phyloP scores from a whole-genome alignment of 257 asterid genomes.

The Przewalskia tangutica region DNA sequence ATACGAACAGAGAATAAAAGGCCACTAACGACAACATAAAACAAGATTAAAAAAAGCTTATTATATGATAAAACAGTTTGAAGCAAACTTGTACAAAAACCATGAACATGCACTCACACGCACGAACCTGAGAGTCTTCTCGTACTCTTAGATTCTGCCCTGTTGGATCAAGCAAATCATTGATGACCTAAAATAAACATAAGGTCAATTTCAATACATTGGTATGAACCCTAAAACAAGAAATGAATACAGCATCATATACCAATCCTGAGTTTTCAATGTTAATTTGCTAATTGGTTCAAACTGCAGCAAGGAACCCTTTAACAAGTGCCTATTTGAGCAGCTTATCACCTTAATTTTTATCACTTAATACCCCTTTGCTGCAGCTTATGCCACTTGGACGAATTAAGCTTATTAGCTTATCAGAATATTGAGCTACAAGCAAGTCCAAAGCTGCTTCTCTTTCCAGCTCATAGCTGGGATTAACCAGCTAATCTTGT shows the following conservation, averaged over 20 bases:
- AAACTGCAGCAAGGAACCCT: background rate
- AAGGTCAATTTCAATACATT: background rate
- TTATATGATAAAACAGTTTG: background rate
- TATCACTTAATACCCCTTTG: background rate
- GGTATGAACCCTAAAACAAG: background rate
- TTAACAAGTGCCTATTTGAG: background rate
- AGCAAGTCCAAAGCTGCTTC: background rate
- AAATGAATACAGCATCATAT: background rate
- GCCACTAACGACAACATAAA: background rate
- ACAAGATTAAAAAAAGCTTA: background rate
- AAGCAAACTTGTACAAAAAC: background rate
- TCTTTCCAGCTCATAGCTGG: background rate
- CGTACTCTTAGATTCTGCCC: constrained; percentile 79
- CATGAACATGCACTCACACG: background rate
- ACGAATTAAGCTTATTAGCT: background rate
- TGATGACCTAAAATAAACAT: constrained; percentile 58
- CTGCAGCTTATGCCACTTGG: background rate
- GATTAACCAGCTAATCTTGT: background rate
- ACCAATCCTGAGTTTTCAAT: background rate
- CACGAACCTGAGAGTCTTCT: constrained; percentile 67
- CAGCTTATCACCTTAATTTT: background rate
- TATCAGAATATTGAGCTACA: background rate
- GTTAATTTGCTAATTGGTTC: background rate
- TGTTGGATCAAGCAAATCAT: constrained; percentile 77
- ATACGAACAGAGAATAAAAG: background rate